Evolutionary conservation across 1,284 basidiomycete species (phyloP).

Genomic region (Phlebopus sp.): DNA sequence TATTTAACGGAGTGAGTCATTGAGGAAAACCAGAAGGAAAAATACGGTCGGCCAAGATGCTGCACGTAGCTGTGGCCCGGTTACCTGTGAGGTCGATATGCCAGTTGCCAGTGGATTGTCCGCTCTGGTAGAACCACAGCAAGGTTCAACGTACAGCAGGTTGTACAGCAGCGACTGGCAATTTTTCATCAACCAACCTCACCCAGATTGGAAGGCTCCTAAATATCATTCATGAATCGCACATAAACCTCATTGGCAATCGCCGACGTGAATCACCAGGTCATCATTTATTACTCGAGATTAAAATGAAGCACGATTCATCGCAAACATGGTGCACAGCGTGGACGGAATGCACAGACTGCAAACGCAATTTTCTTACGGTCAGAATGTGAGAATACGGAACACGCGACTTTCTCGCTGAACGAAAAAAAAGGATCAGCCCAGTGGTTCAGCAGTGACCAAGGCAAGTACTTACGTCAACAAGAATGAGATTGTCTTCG

Average conservation of each 20-base stretch:
- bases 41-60: background rate
- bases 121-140: background rate
- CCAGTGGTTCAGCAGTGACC: background rate
- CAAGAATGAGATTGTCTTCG: constrained; percentile 52
- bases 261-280: no score
- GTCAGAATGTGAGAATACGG: constrained; percentile 30
- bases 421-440: background rate
- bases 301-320: no score
- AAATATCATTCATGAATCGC: no score
- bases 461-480: constrained; percentile 42
- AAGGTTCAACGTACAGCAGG: background rate
- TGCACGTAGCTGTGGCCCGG: constrained; percentile 23
- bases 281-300: no score
- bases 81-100: constrained; percentile 31
- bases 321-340: background rate
- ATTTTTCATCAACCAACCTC: background rate
- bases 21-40: background rate
- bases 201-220: no score
- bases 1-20: constrained; percentile 8
- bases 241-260: no score
- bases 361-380: background rate
- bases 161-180: background rate
- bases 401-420: constrained; percentile 24
- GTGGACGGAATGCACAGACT: background rate
- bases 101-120: constrained; percentile 16